phyloP scores from a whole-genome alignment of 495 filamentous ascomycete species.

The Oidiodendron maius region DNA sequence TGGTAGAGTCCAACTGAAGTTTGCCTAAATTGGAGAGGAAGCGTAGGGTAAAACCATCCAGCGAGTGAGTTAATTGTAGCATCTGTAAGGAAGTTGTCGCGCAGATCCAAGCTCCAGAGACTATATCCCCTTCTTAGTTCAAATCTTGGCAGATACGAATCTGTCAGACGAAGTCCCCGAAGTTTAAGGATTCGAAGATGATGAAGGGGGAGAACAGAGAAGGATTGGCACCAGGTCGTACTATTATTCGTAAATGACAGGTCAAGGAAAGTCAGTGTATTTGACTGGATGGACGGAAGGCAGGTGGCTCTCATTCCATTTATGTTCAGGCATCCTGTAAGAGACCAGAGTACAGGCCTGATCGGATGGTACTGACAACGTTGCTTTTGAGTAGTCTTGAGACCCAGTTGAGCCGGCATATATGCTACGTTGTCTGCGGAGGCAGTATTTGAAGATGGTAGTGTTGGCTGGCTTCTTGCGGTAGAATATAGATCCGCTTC shows the following conservation, averaged over 20 bases:
- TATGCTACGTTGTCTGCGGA: background rate
- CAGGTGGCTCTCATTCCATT: background rate
- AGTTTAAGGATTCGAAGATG: conserved; percentile 20
- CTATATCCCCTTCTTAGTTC: background rate
- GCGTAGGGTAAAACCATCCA: background rate
- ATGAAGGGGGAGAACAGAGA: background rate
- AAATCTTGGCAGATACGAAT: background rate
- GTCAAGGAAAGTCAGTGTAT: conserved; percentile 16
- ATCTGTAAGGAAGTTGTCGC: conserved; percentile 17
- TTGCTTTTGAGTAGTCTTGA: background rate
- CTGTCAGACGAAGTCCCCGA: conserved; percentile 9
- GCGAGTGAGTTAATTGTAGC: background rate
- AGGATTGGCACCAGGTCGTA: background rate
- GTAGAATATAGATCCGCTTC: background rate
- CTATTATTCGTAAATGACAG: conserved; percentile 10
- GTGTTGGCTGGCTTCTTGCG: too few relatives aligned
- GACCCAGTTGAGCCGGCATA: background rate
- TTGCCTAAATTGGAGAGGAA: background rate
- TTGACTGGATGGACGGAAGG: background rate
- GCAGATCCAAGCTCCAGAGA: conserved; percentile 20
- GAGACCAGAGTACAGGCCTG: background rate
- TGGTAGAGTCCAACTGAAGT: background rate
- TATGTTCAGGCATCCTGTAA: background rate
- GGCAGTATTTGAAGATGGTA: background rate
- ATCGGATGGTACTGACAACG: background rate